phyloP scores from a whole-genome alignment of 495 filamentous ascomycete species.

The Parathielavia appendiculata region DNA sequence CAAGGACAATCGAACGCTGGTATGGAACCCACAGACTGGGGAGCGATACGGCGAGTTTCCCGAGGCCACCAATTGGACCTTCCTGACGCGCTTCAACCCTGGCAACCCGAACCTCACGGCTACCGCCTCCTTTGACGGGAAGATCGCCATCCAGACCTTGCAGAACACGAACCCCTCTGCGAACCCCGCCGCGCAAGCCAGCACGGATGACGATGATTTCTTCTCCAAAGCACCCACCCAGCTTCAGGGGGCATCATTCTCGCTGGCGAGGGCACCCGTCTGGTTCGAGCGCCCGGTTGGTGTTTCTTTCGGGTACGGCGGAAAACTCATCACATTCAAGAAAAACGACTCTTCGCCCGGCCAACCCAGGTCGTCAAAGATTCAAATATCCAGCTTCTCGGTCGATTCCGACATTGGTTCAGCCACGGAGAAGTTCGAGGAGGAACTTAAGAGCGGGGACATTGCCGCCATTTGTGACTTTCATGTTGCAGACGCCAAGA shows the following conservation, averaged over 20 bases:
- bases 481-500: constrained; percentile 65
- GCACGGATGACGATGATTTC: constrained; percentile 89
- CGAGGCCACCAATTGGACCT: constrained; percentile 97
- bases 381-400: constrained; percentile 81
- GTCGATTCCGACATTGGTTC: constrained; percentile 79
- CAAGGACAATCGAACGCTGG: constrained; percentile 91
- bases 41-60: constrained; percentile 86
- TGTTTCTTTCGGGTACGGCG: constrained; percentile 93
- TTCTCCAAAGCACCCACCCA: constrained; percentile 90
- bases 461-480: constrained; percentile 72
- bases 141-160: constrained; percentile 84
- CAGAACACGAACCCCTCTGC: constrained; percentile 77
- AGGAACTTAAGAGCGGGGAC: constrained; percentile 71
- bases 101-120: constrained; percentile 85
- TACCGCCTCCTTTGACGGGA: constrained; percentile 94
- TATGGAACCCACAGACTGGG: constrained; percentile 94
- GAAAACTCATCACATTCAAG: constrained; percentile 78
- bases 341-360: constrained; percentile 51
- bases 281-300: constrained; percentile 85
- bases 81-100: constrained; percentile 91
- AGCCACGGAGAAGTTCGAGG: constrained; percentile 82
- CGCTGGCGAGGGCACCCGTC: constrained; percentile 76
- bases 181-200: constrained; percentile 47
- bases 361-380: constrained; percentile 62
- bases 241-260: constrained; percentile 82